Conservation (phyloP, 345 rosid genomes). For the Populus tremula region DNA sequence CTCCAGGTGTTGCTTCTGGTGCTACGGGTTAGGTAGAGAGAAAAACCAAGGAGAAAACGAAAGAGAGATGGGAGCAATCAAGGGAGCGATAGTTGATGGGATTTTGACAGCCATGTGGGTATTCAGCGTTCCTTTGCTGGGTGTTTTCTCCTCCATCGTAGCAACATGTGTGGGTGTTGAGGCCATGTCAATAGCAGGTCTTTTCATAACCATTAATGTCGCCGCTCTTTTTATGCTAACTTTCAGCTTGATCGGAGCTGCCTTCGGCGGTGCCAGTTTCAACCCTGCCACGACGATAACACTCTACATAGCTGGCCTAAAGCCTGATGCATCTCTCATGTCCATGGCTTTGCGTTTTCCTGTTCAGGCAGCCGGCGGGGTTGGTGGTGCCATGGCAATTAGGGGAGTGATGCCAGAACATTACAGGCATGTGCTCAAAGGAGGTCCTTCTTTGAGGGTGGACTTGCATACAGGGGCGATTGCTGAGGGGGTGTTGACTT, state of each 20-base stretch:
- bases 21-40: background rate
- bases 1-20: background rate
- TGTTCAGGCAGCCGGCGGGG: conserved; percentile 23
- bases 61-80: conserved; percentile 14
- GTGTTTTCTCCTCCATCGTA: conserved; percentile 10
- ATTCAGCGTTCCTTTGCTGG: conserved; percentile 18
- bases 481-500: conserved; percentile 21
- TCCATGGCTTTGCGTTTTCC: conserved; percentile 42
- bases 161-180: conserved; percentile 8
- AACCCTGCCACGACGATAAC: conserved; percentile 25
- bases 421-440: conserved; percentile 12
- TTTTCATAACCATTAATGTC: conserved; percentile 19
- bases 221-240: conserved; percentile 20
- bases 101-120: conserved; percentile 31
- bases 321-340: conserved; percentile 27
- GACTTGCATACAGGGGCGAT: conserved; percentile 25
- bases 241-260: conserved; percentile 21
- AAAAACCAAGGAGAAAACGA: background rate
- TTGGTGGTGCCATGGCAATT: conserved; percentile 20
- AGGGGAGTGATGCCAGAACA: conserved; percentile 8
- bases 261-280: conserved; percentile 32
- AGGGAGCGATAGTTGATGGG: conserved; percentile 18
- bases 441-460: conserved; percentile 26
- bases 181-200: conserved; percentile 7
- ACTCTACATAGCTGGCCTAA: conserved; percentile 24